Conservation (phyloP, 306 rosid genomes). For the Comarum palustre region DNA sequence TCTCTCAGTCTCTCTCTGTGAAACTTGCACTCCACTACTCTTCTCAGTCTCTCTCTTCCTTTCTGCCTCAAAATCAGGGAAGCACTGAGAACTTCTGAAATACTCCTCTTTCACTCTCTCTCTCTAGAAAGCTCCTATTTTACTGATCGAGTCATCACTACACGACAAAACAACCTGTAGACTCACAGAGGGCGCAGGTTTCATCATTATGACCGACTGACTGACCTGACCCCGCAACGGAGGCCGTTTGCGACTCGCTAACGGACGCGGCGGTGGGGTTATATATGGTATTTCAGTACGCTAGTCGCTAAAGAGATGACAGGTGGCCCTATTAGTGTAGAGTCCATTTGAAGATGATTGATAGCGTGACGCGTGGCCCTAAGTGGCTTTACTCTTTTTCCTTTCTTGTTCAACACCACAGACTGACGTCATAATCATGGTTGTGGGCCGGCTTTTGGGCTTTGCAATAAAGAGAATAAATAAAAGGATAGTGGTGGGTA, state of each 20-base stretch:
- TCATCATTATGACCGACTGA: not conserved
- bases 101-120: conserved; percentile 46
- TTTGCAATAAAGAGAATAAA: no score
- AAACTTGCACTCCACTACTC: conserved; percentile 68
- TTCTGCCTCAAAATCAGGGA: conserved; percentile 91
- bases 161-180: not conserved
- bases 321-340: not conserved
- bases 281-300: not conserved
- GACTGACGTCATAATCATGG: not conserved
- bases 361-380: not conserved
- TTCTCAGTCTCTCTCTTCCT: conserved; percentile 22
- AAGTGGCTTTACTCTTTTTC: not conserved
- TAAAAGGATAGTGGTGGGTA: no score
- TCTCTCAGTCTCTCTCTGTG: conserved; percentile 17
- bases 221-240: not conserved
- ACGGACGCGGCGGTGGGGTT: not conserved
- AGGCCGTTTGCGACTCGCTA: not conserved
- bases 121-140: not conserved
- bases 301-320: not conserved
- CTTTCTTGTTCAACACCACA: not conserved
- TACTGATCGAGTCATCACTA: conserved; percentile 22
- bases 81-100: conserved; percentile 85
- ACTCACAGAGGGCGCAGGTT: not conserved
- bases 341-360: not conserved
- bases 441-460: no score